Conservation (phyloP, 441 rosid genomes). For the Caryocar brasiliense region DNA sequence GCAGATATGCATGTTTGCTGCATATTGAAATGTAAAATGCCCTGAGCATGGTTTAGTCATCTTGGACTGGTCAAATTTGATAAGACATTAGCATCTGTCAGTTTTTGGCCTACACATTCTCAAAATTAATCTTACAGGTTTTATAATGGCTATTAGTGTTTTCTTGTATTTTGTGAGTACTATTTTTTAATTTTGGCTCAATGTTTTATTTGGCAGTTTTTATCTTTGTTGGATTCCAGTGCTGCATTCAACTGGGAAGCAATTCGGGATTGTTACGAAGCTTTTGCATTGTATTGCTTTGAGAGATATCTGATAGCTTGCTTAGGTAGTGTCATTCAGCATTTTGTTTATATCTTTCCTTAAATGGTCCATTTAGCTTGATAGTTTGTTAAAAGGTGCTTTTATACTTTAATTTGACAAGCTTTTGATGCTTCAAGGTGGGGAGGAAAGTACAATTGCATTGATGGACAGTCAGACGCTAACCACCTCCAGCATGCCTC, state of each 20-base stretch:
- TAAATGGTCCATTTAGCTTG: neutral
- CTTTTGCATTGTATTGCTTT: constrained; percentile 92
- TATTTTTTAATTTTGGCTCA: constrained; percentile 8
- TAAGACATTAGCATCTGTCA: neutral
- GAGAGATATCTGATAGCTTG: constrained; percentile 96
- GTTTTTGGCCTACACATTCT: neutral
- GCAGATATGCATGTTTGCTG: too few relatives aligned
- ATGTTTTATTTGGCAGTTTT: constrained; percentile 44
- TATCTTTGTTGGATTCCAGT: constrained; percentile 76
- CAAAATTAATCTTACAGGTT: neutral
- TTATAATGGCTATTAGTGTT: neutral
- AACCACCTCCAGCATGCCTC: constrained; percentile 60
- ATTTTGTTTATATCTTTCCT: neutral
- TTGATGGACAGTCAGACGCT: constrained; percentile 77
- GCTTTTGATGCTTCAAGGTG: constrained; percentile 41
- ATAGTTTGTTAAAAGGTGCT: too few relatives aligned
- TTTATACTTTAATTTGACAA: constrained; percentile 4
- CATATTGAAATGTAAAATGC: too few relatives aligned
- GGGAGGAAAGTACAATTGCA: constrained; percentile 79
- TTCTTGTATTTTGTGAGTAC: neutral
- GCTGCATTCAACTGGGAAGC: constrained; percentile 90
- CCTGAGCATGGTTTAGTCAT: too few relatives aligned
- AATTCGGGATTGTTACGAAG: constrained; percentile 93
- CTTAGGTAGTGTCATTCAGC: constrained; percentile 48
- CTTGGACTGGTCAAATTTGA: too few relatives aligned